A percentile compares a stretch with the other conserved stretches of the same genome.
These are phyloP conservation scores for Capsicum rhomboideum DNA, from an alignment of 257 asterid species.

Conservation along the genomic window DNA sequence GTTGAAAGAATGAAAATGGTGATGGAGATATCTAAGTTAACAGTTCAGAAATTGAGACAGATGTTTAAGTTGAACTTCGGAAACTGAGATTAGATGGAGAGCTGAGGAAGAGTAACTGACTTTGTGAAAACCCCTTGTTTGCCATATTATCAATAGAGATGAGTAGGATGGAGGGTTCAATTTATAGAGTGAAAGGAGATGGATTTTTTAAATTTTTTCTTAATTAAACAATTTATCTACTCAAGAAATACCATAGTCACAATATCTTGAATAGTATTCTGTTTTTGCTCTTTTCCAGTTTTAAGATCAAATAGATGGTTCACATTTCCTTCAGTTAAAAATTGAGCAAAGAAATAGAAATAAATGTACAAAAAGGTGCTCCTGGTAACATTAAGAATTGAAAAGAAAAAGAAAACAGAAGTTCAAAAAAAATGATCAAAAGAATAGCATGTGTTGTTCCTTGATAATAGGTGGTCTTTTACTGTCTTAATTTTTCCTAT, in stretches of 20 bases:
- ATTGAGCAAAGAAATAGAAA: too few species aligned
- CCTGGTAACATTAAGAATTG: background rate
- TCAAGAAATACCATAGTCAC: background rate
- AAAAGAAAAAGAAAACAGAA: background rate
- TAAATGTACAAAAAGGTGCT: too few species aligned
- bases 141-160: background rate
- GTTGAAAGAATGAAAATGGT: background rate
- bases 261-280: too few species aligned
- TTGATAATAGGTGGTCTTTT: background rate
- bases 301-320: too few species aligned
- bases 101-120: background rate
- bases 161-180: background rate
- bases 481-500: background rate
- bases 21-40: background rate
- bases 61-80: background rate
- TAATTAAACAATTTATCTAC: background rate
- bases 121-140: background rate
- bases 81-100: background rate
- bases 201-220: background rate
- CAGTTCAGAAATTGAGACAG: background rate
- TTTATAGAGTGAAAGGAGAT: background rate
- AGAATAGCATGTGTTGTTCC: background rate
- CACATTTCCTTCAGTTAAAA: too few species aligned
- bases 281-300: too few species aligned
- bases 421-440: background rate